A percentile compares a stretch with the other conserved stretches of the same genome.
These are phyloP conservation scores for Fusarium algeriense DNA, from an alignment of 2,329 filamentous ascomycete genomes.

Conservation along the genomic window DNA sequence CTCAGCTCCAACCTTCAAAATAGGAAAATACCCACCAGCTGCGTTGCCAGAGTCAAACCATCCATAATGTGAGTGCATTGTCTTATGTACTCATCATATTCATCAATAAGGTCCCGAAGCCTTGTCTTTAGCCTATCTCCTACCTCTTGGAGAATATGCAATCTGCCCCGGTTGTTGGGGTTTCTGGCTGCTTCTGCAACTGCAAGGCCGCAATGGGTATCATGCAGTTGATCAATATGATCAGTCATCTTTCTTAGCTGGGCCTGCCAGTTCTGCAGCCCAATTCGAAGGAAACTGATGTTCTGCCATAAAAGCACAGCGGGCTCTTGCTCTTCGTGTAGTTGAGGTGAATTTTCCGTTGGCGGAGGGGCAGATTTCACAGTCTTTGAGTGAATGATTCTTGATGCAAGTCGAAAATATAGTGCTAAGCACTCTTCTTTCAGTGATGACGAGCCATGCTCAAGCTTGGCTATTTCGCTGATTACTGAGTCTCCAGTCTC, in stretches of 20 bases:
- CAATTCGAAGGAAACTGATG: background rate
- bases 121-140: background rate
- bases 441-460: no score
- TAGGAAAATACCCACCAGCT: background rate
- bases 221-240: background rate
- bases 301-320: background rate
- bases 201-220: background rate
- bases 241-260: background rate
- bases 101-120: background rate
- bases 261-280: conserved; percentile 8
- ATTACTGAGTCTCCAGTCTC: background rate
- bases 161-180: rapidly evolving
- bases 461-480: background rate
- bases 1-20: rapidly evolving
- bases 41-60: background rate
- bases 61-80: background rate
- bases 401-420: background rate
- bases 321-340: rapidly evolving
- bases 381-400: background rate
- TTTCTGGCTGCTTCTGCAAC: background rate
- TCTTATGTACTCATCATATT: conserved; percentile 11
- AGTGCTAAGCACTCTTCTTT: background rate
- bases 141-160: background rate
- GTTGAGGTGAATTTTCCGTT: rapidly evolving
- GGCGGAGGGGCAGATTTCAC: rapidly evolving